Evolutionary conservation across 2,329 filamentous ascomycete genomes (phyloP), one percentile per base, ranked within the genome.

Genomic region (Paracorniculantispora psalliotae): DNA sequence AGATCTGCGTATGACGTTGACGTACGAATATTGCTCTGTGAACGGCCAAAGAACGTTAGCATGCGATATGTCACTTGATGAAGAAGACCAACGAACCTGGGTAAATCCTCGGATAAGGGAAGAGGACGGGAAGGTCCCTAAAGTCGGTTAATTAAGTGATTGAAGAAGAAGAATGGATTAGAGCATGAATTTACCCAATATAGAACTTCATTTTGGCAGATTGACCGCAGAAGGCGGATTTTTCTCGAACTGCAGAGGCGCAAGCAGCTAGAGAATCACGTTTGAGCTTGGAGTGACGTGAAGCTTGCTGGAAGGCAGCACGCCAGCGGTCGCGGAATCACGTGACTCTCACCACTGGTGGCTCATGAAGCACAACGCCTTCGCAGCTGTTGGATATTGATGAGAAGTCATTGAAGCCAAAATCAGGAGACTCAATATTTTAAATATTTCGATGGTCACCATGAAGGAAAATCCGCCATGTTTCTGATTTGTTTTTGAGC

Each of bases 101-200:
- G 65, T 84, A 84, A 67, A 84, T 84, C 67, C 78, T 76, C 35
- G 81, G 81, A 58, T 84, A 84, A 21, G 81, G 81, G 64, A 84
- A 84, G 64, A 84, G 75, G 54, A 84, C 75, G 48, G 80, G 80
- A 23, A 84, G 71, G 59, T 84, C 81, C 67, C 81, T 84, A 57
- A 6, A 26, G n/a, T n/a, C 51, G 33, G 43, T 58, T 28, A 51
- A 47, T 51, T 52, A 28, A 51, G 47, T 26, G 57, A 48, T 54
- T 10, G 17, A 33, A 15, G 3, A 9, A 5, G 5, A 28, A 44
- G 3, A 17, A 10, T 9, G 25, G 12, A 2, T 17, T 10, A 23
- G 12, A 49, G n/a, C 39, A 35, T 6, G 8, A 37, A 72, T 21
- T 48, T 72, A 81, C 78, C 80, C 79, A 50, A 81, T 81, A 57